Evolutionary conservation across 495 filamentous ascomycete species (phyloP).

Genomic region (Aspergillus ellipticus): DNA sequence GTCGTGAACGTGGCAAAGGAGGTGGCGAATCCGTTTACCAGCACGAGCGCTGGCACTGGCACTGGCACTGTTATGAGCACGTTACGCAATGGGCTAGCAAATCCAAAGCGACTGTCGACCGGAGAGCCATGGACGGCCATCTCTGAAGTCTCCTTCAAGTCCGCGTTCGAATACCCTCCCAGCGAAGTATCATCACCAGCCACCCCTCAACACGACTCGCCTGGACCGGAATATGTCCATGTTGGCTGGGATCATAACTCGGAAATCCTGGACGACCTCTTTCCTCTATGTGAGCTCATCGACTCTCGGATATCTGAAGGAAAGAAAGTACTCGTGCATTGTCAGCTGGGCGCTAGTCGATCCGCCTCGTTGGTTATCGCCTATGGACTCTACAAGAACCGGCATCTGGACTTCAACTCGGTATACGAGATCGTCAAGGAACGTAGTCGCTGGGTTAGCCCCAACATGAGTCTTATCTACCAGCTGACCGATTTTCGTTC

Average conservation of each 20-base stretch:
- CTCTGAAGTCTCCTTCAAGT: conserved; percentile 66
- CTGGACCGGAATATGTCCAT: conserved; percentile 87
- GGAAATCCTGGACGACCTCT: conserved; percentile 83
- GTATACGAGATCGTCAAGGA: conserved; percentile 88
- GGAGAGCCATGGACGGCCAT: conserved; percentile 66
- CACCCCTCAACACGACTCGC: conserved; percentile 30
- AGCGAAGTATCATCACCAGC: conserved; percentile 59
- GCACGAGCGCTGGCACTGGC: conserved; percentile 29
- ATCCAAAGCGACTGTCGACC: conserved; percentile 39
- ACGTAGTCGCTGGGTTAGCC: conserved; percentile 91
- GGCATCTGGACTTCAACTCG: conserved; percentile 80
- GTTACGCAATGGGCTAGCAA: conserved; percentile 33
- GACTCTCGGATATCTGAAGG: conserved; percentile 71
- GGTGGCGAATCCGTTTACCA: conserved; percentile 79
- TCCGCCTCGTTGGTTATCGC: conserved; percentile 97
- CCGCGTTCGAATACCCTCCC: conserved; percentile 58
- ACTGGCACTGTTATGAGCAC: conserved; percentile 40
- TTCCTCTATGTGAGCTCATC: conserved; percentile 79
- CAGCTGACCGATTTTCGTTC: conserved; percentile 83
- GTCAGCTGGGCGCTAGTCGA: conserved; percentile 91
- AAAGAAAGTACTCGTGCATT: conserved; percentile 89
- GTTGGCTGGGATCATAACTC: conserved; percentile 98
- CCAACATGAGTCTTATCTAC: conserved; percentile 98
- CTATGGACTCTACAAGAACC: conserved; percentile 91
- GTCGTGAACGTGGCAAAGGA: conserved; percentile 95